These are phyloP conservation scores for Ophiostoma novo-ulmi DNA, from an alignment of 2,329 filamentous ascomycete genomes.

Conservation along the genomic window DNA sequence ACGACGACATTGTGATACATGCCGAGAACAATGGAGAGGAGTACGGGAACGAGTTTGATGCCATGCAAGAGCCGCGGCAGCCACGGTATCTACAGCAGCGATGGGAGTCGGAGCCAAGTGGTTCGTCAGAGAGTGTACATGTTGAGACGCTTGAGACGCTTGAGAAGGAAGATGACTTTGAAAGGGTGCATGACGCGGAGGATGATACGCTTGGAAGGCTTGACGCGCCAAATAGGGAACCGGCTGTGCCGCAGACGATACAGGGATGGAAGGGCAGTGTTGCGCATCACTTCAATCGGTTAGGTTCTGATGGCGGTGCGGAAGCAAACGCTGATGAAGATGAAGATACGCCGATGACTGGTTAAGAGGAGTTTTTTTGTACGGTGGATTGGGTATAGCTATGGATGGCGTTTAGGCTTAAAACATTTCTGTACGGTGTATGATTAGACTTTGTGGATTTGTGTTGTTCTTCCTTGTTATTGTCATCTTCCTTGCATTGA, in stretches of 20 bases:
- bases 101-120: not conserved
- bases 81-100: not conserved
- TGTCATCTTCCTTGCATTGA: not conserved
- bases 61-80: conserved; percentile 9
- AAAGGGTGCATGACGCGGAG: not conserved
- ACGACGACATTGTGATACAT: conserved; percentile 6
- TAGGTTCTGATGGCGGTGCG: not conserved
- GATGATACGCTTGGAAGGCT: not conserved
- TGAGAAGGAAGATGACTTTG: conserved; percentile 6
- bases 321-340: not conserved
- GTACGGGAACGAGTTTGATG: not conserved
- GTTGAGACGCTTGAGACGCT: not conserved
- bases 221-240: not conserved
- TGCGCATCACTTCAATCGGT: not conserved
- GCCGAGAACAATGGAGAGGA: conserved; percentile 1
- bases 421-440: not conserved
- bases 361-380: not conserved
- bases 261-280: not conserved
- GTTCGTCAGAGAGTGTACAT: not conserved
- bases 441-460: not conserved
- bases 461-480: not conserved
- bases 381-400: not conserved
- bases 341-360: not conserved
- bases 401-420: not conserved
- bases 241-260: not conserved